Conservation (phyloP, 148 eudicot genomes). For the Cornus controversa region DNA sequence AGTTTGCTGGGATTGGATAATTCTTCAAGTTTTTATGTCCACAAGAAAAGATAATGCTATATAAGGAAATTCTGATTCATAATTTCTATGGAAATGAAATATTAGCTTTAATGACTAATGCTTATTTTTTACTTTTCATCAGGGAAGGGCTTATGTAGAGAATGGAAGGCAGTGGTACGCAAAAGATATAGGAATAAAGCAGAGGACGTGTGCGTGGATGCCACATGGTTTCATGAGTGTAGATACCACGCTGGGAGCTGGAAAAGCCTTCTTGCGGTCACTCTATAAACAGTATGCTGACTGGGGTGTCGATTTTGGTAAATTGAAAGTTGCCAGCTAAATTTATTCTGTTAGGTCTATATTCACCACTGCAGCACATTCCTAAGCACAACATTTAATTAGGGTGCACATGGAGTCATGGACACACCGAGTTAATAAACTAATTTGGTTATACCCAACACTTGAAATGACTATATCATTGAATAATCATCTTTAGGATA, state of each 20-base stretch:
- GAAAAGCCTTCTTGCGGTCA: constrained; percentile 89
- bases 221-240: constrained; percentile 91
- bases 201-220: constrained; percentile 92
- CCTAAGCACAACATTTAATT: not conserved
- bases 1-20: not conserved
- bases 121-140: constrained; percentile 8
- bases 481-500: not conserved
- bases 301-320: constrained; percentile 99
- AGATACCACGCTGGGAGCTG: constrained; percentile 73
- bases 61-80: not conserved
- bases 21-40: not conserved
- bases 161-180: constrained; percentile 67
- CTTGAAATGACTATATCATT: not conserved
- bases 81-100: not conserved
- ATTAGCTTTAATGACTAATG: not conserved
- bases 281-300: constrained; percentile 86
- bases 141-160: constrained; percentile 79
- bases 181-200: constrained; percentile 72
- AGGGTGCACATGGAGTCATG: not conserved
- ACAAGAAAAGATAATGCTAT: not conserved
- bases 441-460: not conserved
- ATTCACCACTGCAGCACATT: not conserved
- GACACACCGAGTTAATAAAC: not conserved
- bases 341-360: not conserved
- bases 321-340: not conserved